Evolutionary conservation across 1,139 yeast genomes (phyloP), one percentile per base, ranked within the genome.

Genomic region (Magnusiomyces fungicola): DNA sequence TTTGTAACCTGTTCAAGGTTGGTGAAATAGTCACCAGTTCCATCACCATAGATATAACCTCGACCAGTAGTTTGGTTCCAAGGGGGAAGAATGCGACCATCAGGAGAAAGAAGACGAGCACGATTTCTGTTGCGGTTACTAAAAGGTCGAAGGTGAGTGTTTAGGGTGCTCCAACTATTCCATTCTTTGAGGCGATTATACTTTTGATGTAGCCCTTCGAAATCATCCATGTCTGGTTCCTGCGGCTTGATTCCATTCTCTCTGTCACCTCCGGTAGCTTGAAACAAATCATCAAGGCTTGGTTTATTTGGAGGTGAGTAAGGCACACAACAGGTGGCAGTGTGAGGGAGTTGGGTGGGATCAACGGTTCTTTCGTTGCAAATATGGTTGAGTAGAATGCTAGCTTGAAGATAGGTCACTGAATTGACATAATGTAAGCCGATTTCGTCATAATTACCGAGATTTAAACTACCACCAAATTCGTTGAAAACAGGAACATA

Each of bases 401-500:
- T 38, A n/a, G 34, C 43, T 27, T 47, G 46, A 5, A 43, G 18
- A 3, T 16, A 5, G 12, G 37, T 23, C 4, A 37, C 43, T 3
- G 46, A n/a, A 14, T 21, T 12, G 3, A 25, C 7, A 27, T 42
- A 47, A 22, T 47, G 50, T 18, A 44, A 18, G 23, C 50, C 50
- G 4, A 48, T 24, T 2, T 32, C 23, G 19, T 48, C 50, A 22
- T 48, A 48, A 2, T 37, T 27, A 12, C 27, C 19, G 18, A 25
- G 18, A 21, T 44, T 34, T 25, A 14, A n/a, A 16, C 40, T 38
- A 2, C 34, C 29, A 19, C 50, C 50, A 7, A 32, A 6, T 10
- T 25, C 25, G 37, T 48, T 48, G 23, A 42, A 34, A 18, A 43
- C 50, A 3, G 50, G 50, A n/a, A 30, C 25, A 21, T 43, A 47